These are phyloP conservation scores for Solanum habrochaites DNA, from an alignment of 257 asterid species.

Conservation along the genomic window DNA sequence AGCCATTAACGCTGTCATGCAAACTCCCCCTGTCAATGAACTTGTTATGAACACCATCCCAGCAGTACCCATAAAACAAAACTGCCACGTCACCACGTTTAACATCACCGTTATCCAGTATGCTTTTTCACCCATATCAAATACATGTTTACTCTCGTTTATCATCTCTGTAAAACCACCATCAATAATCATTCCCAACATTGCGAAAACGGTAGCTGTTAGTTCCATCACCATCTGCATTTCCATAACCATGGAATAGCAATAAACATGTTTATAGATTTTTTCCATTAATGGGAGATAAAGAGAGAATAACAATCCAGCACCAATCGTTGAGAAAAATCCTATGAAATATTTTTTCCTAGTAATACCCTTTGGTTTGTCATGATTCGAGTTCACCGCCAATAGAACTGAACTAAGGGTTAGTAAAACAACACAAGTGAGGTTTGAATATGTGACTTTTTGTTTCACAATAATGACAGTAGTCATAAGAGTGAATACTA, in stretches of 20 bases:
- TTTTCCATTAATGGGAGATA: constrained; percentile 62
- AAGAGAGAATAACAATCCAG: constrained; percentile 49
- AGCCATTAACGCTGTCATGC: constrained; percentile 63
- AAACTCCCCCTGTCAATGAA: constrained; percentile 57
- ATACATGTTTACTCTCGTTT: constrained; percentile 21
- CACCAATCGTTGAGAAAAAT: constrained; percentile 36
- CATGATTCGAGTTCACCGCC: constrained; percentile 30
- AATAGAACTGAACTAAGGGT: constrained; percentile 46
- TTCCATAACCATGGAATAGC: constrained; percentile 72
- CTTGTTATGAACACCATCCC: constrained; percentile 72
- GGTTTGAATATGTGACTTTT: not conserved
- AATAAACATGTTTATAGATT: constrained; percentile 29
- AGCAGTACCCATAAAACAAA: constrained; percentile 68
- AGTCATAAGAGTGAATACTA: not conserved
- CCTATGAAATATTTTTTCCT: constrained; percentile 31
- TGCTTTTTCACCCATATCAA: constrained; percentile 36
- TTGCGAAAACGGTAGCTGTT: constrained; percentile 47
- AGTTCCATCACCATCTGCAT: constrained; percentile 60
- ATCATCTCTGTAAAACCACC: constrained; percentile 32
- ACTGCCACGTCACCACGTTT: constrained; percentile 42
- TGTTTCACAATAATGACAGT: not conserved
- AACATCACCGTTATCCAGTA: constrained; percentile 38
- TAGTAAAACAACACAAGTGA: constrained; percentile 49
- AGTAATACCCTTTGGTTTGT: constrained; percentile 24
- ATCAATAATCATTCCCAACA: constrained; percentile 23